Base-by-base conservation (phyloP, 2,329 filamentous ascomycete species). In the Colletotrichum tropicale region DNA sequence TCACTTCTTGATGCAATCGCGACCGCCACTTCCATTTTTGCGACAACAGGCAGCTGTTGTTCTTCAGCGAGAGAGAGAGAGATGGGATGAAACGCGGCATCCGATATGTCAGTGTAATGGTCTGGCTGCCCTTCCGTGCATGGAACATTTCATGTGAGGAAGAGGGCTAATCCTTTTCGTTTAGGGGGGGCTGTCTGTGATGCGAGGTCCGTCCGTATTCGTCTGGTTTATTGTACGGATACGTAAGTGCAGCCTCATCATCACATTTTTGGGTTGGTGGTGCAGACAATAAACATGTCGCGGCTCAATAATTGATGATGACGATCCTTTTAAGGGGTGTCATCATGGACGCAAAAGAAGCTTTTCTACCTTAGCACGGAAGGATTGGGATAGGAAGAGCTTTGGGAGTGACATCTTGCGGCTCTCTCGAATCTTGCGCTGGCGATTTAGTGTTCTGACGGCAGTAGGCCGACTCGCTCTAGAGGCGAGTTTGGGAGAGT, bases 51-150 rank as follows among this genome's bases (percentile, higher is more conserved):
- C 58, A 21, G 32, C 30, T 32, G 10, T 13, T 61, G n/a, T 21
- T 61, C 32, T 52, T 38, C 30, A 38, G 38, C 30, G 38, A 48
- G 48, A 52, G 16, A n/a, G 64, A 52, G 16, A 36, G 21, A 62
- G 61, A 67, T 38, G 61, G 55, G 72, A 72, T 75, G 72, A 72
- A 72, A 75, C 72, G 52, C 72, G 61, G 36, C 66, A 28, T 43
- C 60, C 71, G 48, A 72, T 60, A n/a, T 73, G 73, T 64, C 56
- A 67, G 38, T 58, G 5, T 55, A 48, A 13, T 48, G 18, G 28
- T 61, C 64, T 64, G 64, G 43, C 43, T 48, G 43, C 0, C 43
- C 43, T 56, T 21, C 36, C 26, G 28, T 71, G 72, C 67, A 71
- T 52, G 71, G 67, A 66, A 74, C 32, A 58, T n/a, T 13, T 21